phyloP scores from a whole-genome alignment of 1,284 basidiomycete species.

The Neotropicomus parvogracilis region DNA sequence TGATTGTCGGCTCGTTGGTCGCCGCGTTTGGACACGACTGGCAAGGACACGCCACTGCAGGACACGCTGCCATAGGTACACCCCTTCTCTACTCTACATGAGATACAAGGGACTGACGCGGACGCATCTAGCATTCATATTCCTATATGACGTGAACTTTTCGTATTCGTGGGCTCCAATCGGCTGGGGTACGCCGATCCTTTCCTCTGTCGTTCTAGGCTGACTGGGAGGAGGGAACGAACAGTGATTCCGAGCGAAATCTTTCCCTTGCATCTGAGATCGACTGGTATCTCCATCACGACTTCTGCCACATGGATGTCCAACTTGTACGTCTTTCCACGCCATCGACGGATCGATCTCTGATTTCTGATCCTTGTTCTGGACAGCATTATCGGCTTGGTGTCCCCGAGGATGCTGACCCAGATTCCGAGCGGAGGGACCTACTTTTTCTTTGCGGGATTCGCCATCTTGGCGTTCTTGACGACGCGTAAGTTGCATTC shows the following conservation, averaged over 20 bases:
- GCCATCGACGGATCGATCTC: no score
- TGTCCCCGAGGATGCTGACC: slow-evolving; percentile 30
- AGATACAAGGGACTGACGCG: not conserved
- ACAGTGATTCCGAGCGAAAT: slow-evolving; percentile 34
- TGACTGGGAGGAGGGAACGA: not conserved
- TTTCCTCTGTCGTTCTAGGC: not conserved
- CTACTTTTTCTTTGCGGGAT: slow-evolving; percentile 33
- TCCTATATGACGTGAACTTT: slow-evolving; percentile 34
- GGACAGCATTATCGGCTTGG: slow-evolving; percentile 29
- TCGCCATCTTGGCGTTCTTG: slow-evolving; percentile 28
- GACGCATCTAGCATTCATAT: slow-evolving; percentile 29
- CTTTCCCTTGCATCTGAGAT: slow-evolving; percentile 33
- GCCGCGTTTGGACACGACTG: slow-evolving; percentile 30
- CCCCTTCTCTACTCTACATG: not conserved
- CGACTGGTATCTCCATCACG: slow-evolving; percentile 35
- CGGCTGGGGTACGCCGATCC: slow-evolving; percentile 29
- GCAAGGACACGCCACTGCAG: slow-evolving; percentile 27
- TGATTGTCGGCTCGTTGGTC: slow-evolving; percentile 30
- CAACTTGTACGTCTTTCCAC: slow-evolving; percentile 15
- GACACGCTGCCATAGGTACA: slow-evolving; percentile 30
- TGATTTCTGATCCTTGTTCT: not conserved
- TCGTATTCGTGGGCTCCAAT: slow-evolving; percentile 37
- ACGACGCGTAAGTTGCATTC: slow-evolving; percentile 30
- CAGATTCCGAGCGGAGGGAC: slow-evolving; percentile 24
- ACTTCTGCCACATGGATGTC: slow-evolving; percentile 33